phyloP scores from a whole-genome alignment of 495 filamentous ascomycete species.

The Aspergillus cristatus region DNA sequence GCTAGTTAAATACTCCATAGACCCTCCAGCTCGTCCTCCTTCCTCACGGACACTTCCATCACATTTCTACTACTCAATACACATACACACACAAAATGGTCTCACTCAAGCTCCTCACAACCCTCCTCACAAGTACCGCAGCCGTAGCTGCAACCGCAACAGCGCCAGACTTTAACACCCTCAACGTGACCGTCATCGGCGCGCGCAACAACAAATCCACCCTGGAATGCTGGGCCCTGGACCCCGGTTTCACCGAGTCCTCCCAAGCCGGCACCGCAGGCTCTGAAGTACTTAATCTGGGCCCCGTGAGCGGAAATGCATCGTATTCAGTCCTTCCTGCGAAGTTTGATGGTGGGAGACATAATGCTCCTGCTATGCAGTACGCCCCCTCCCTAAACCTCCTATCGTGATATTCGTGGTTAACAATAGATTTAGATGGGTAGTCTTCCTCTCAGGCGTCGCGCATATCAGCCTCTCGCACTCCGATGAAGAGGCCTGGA shows the following conservation, averaged over 20 bases:
- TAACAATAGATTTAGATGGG: too few relatives aligned
- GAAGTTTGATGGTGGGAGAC: conserved; percentile 39
- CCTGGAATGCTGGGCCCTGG: conserved; percentile 47
- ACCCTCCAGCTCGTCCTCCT: too few relatives aligned
- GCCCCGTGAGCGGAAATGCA: conserved; percentile 20
- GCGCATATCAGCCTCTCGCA: conserved; percentile 43
- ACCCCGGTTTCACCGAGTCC: conserved; percentile 30
- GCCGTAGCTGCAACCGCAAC: conserved; percentile 12
- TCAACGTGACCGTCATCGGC: conserved; percentile 35
- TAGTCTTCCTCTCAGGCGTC: conserved; percentile 40
- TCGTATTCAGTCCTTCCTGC: conserved; percentile 34
- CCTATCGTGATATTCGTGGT: neutral
- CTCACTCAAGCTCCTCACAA: conserved; percentile 10
- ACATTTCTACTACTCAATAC: neutral
- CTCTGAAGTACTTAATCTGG: conserved; percentile 22
- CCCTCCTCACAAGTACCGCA: conserved; percentile 10
- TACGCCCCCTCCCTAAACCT: conserved; percentile 15
- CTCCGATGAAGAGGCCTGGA: conserved; percentile 24
- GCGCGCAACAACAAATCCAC: conserved; percentile 32
- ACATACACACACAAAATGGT: conserved; percentile 1
- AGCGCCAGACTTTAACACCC: conserved; percentile 10
- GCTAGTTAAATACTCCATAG: too few relatives aligned
- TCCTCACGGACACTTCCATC: too few relatives aligned
- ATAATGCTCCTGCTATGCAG: conserved; percentile 44
- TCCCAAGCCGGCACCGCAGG: conserved; percentile 35